Percentiles rank a stretch among this genome's conserved stretches.
Conservation (phyloP, 441 rosid species). For the Erysimum cheiri region DNA sequence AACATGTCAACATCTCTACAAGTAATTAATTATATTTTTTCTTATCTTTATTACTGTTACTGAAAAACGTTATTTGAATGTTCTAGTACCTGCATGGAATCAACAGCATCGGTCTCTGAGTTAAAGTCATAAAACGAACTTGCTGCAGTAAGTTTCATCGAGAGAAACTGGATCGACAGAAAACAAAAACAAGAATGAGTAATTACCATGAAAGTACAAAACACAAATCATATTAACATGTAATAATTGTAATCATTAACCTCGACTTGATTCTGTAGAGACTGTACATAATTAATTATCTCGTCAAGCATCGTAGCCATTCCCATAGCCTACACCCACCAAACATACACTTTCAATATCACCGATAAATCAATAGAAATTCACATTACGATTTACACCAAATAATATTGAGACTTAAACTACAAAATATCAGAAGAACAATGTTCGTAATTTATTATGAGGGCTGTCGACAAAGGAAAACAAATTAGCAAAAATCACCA, state of each 20-base stretch:
- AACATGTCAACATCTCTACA: conserved; percentile 12
- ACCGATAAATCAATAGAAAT: not conserved
- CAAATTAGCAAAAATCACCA: not conserved
- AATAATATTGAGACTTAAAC: not conserved
- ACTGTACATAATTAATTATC: conserved; percentile 71
- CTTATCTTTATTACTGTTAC: not conserved
- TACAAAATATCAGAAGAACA: not conserved
- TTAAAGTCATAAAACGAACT: conserved; percentile 63
- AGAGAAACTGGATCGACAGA: conserved; percentile 56
- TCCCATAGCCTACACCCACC: conserved; percentile 63
- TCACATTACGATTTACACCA: not conserved
- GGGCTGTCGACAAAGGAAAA: not conserved
- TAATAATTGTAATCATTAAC: conserved; percentile 29
- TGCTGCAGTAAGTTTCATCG: conserved; percentile 70
- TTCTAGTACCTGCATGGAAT: conserved; percentile 58
- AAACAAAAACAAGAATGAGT: conserved; percentile 10
- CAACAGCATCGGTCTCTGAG: conserved; percentile 61
- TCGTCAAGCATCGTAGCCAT: conserved; percentile 76
- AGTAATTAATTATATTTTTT: not conserved
- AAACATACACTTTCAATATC: conserved; percentile 1
- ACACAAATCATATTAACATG: not conserved
- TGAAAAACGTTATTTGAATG: not conserved
- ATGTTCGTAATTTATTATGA: not conserved
- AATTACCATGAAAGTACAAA: not conserved
- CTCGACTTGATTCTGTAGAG: conserved; percentile 73